Conservation (phyloP, 352 stramenopile species). For the Aphanomyces astaci region DNA sequence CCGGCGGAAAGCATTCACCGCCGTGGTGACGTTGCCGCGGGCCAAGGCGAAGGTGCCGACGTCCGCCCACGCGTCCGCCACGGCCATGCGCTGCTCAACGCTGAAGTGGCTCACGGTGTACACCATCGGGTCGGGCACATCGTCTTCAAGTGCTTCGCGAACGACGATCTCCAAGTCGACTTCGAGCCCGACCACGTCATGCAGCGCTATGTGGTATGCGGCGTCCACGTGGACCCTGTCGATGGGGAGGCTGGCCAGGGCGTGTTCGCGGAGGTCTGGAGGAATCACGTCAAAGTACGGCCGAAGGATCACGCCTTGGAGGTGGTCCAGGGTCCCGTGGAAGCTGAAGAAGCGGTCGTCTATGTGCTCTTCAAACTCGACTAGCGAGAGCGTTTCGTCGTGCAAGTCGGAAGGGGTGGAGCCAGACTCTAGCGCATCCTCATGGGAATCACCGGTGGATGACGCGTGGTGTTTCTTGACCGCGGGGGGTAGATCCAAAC, state of each 20-base stretch:
- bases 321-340: background rate
- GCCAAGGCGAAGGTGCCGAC: background rate
- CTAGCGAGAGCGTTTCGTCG: background rate
- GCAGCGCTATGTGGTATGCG: background rate
- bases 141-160: background rate
- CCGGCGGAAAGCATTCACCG: slow-evolving; percentile 1
- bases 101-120: slow-evolving; percentile 2
- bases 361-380: background rate
- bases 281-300: background rate
- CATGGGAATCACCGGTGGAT: background rate
- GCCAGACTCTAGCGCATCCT: background rate
- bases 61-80: slow-evolving; percentile 13
- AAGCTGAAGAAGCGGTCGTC: background rate
- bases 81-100: background rate
- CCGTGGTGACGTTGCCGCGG: background rate
- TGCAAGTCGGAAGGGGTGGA: background rate
- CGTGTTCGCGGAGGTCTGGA: background rate
- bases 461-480: background rate
- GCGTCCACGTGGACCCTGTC: background rate
- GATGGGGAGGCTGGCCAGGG: background rate
- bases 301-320: background rate
- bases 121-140: background rate
- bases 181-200: background rate
- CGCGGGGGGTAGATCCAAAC: background rate
- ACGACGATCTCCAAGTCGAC: background rate